Evolutionary conservation across 768 basidiomycete species (phyloP).

Genomic region (Mycena rosella): DNA sequence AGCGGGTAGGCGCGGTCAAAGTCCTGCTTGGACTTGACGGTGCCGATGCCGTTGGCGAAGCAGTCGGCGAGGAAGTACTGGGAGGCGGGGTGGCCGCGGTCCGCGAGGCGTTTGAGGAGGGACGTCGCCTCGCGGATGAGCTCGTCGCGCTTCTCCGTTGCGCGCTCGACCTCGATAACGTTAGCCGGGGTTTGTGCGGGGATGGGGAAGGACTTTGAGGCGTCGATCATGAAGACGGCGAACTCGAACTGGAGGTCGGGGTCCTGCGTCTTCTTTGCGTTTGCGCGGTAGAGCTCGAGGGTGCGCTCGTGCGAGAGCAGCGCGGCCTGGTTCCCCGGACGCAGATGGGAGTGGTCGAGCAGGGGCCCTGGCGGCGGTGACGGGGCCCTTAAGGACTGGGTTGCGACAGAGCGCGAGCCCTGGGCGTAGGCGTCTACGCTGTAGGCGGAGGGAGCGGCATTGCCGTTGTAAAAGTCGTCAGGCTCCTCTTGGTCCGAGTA

Average conservation of each 20-base stretch:
- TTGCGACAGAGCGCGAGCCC: slow-evolving; percentile 48
- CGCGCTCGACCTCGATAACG: slow-evolving; percentile 84
- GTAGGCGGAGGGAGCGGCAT: slow-evolving; percentile 46
- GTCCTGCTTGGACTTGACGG: slow-evolving; percentile 90
- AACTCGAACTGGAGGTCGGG: slow-evolving; percentile 99
- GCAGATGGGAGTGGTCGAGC: slow-evolving; percentile 92
- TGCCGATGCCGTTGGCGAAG: slow-evolving; percentile 98
- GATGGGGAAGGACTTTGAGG: slow-evolving; percentile 89
- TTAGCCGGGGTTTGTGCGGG: slow-evolving; percentile 78
- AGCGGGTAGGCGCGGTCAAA: slow-evolving; percentile 98
- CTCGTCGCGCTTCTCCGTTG: slow-evolving; percentile 86
- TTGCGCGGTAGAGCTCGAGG: slow-evolving; percentile 95
- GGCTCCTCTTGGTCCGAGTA: slow-evolving; percentile 61
- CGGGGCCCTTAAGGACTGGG: slow-evolving; percentile 71
- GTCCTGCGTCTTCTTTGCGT: slow-evolving; percentile 99
- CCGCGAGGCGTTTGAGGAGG: slow-evolving; percentile 91
- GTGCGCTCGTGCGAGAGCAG: slow-evolving; percentile 96
- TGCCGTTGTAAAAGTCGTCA: slow-evolving; percentile 62
- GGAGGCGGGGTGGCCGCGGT: slow-evolving; percentile 92
- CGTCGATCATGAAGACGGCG: slow-evolving; percentile 98
- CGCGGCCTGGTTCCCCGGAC: slow-evolving; percentile 92
- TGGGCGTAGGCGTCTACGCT: slow-evolving; percentile 46
- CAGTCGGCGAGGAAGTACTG: slow-evolving; percentile 99
- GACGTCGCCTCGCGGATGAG: slow-evolving; percentile 89
- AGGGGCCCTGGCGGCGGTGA: slow-evolving; percentile 78